Base-by-base conservation (phyloP, 2,329 filamentous ascomycete genomes). In the Grosmannia clavigera region DNA sequence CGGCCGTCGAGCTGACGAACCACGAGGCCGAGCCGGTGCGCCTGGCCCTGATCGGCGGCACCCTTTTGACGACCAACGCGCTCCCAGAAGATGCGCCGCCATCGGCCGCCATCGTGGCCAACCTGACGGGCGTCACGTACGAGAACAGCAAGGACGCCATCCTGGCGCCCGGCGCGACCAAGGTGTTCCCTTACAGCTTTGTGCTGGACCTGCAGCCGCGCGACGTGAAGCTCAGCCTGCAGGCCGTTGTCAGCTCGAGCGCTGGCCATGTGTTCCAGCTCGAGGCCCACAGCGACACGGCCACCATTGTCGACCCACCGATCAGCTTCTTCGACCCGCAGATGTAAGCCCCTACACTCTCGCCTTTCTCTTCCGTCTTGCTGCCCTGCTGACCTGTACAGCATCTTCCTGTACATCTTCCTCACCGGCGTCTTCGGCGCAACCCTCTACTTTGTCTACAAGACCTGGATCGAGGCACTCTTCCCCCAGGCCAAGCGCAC, bases 361-460 rank as follows among this genome's bases (percentile, higher is more conserved):
- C 58, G 5, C 38, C 50, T 25, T 14, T 53, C 35, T 50, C 10
- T 12, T 55, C 4, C 27, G n/a, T 48, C 22, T 4, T 29, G n/a
- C 62, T 25, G 64, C 27, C 22, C 29, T 35, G 14, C 12, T 33
- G 6, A 29, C 10, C 16, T 3, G 61, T 54, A 63, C 60, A 97
- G 94, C 71, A 90, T 97, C 77, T 99, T 99, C 85, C 85, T 99
- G 64, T 97, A 97, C 80, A 80, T 96, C 71, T 86, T 97, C 79
- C 87, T 99, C 67, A 79, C 86, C 59, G 85, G 81, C 63, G 82
- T 81, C 64, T 95, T 95, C 72, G 84, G 76, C 65, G 91, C 88
- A 64, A 90, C 86, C 59, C 83, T 87, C 72, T 96, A 92, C 84
- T 96, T 96, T 75, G 90, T 96, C 77, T 99, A 99, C 83, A 94